Evolutionary conservation across 2,329 filamentous ascomycete species (phyloP).

Genomic region (Calonectria naviculata): DNA sequence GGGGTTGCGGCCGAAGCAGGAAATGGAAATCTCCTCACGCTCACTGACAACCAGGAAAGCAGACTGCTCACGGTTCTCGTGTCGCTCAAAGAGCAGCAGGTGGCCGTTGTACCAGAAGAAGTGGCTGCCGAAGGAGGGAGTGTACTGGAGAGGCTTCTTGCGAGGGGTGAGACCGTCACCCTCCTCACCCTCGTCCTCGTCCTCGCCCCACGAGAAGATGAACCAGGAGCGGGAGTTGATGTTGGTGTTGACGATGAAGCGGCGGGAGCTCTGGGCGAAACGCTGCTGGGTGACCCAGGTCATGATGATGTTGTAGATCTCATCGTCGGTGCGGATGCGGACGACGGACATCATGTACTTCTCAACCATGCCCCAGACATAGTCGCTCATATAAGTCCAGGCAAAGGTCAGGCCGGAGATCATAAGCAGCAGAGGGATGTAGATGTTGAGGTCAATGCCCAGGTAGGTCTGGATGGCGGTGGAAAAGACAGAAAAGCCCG

Average conservation of each 20-base stretch:
- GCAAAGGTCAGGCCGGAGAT: constrained; percentile 60
- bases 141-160: constrained; percentile 69
- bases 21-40: constrained; percentile 69
- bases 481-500: constrained; percentile 71
- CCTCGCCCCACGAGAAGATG: constrained; percentile 56
- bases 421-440: constrained; percentile 68
- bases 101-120: constrained; percentile 75
- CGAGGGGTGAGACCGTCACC: constrained; percentile 43
- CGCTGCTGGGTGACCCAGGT: constrained; percentile 73
- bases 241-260: constrained; percentile 74
- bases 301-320: constrained; percentile 80
- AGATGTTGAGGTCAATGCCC: constrained; percentile 71
- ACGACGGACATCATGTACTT: constrained; percentile 72
- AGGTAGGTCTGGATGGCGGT: constrained; percentile 65
- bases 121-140: constrained; percentile 74
- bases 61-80: constrained; percentile 57
- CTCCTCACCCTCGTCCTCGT: constrained; percentile 60
- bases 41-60: constrained; percentile 56
- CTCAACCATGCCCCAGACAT: constrained; percentile 60
- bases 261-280: constrained; percentile 69
- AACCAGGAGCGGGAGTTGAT: constrained; percentile 64
- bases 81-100: constrained; percentile 68
- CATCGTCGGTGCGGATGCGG: constrained; percentile 75
- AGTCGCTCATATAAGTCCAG: constrained; percentile 64
- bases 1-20: constrained; percentile 71